A percentile compares a stretch with the other conserved stretches of the same genome.
Evolutionary conservation across 192 early-diverging fungal species (phyloP).

Genomic region (Paraglomus occultum): DNA sequence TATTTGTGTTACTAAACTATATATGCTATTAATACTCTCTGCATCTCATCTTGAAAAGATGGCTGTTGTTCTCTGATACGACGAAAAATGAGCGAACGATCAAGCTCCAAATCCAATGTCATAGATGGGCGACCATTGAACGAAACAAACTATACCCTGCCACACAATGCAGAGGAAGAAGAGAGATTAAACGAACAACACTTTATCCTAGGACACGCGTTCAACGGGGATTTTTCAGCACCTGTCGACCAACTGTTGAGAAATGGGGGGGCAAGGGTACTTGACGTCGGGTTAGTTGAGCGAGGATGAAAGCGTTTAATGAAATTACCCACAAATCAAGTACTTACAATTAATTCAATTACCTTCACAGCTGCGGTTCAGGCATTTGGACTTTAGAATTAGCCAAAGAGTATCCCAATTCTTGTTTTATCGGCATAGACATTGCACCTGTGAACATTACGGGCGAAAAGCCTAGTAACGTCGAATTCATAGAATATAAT

Average conservation of each 20-base stretch:
- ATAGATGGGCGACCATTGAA: not conserved
- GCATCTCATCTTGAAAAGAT: too few relatives aligned
- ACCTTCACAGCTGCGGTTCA: constrained; percentile 2
- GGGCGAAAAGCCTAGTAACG: constrained; percentile 2
- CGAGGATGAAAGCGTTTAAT: not conserved
- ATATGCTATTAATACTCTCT: too few relatives aligned
- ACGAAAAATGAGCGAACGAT: too few relatives aligned
- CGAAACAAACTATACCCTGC: not conserved
- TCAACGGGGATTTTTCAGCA: constrained; percentile 23
- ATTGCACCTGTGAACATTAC: constrained; percentile 7
- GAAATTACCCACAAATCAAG: too few relatives aligned
- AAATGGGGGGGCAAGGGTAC: constrained; percentile 19
- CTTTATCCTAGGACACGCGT: constrained; percentile 1
- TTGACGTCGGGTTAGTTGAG: constrained; percentile 33
- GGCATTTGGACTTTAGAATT: constrained; percentile 19
- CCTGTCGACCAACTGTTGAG: constrained; percentile 26
- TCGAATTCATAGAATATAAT: constrained; percentile 10
- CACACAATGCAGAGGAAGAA: not conserved
- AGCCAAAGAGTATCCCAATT: constrained; percentile 21
- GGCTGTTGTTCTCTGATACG: too few relatives aligned
- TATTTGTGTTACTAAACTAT: too few relatives aligned
- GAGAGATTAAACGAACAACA: constrained; percentile 16
- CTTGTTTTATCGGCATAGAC: constrained; percentile 30
- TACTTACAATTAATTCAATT: not conserved
- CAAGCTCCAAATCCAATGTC: too few relatives aligned